These are phyloP conservation scores for Chlorella sp. DNA, from an alignment of 139 green algal genomes.

Conservation along the genomic window DNA sequence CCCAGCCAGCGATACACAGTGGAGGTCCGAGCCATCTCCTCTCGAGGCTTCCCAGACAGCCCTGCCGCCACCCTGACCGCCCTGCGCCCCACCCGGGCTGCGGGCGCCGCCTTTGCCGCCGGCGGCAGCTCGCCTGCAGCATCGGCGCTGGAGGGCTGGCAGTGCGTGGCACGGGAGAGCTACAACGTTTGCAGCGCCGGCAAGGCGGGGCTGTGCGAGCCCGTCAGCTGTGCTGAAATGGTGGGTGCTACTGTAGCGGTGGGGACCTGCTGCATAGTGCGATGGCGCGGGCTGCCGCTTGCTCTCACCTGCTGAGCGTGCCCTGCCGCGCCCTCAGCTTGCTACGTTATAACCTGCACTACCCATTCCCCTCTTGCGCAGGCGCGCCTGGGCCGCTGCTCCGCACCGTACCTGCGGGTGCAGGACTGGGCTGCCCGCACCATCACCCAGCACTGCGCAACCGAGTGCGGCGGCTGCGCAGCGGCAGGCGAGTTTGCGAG, in stretches of 20 bases:
- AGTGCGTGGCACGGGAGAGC: neutral
- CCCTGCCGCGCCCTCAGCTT: too few species aligned
- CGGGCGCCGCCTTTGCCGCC: neutral
- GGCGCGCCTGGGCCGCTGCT: neutral
- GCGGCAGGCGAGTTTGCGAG: too few species aligned
- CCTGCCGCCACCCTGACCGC: neutral
- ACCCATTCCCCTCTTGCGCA: neutral
- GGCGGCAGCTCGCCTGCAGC: neutral
- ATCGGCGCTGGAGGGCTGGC: neutral
- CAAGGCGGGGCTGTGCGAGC: neutral
- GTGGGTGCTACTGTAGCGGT: too few species aligned
- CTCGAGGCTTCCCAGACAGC: neutral
- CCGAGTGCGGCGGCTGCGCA: constrained; percentile 12
- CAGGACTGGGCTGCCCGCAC: neutral
- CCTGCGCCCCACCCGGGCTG: neutral
- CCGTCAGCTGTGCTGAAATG: neutral
- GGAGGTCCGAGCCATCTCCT: neutral
- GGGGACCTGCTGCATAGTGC: too few species aligned
- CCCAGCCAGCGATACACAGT: neutral
- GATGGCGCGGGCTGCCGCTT: too few species aligned
- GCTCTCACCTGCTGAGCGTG: too few species aligned
- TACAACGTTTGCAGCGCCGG: neutral
- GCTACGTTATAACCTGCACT: too few species aligned
- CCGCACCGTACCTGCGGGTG: neutral
- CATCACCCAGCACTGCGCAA: constrained; percentile 4